Evolutionary conservation across 2,329 filamentous ascomycete genomes (phyloP).

Genomic region (Teratosphaeria gauchensis): DNA sequence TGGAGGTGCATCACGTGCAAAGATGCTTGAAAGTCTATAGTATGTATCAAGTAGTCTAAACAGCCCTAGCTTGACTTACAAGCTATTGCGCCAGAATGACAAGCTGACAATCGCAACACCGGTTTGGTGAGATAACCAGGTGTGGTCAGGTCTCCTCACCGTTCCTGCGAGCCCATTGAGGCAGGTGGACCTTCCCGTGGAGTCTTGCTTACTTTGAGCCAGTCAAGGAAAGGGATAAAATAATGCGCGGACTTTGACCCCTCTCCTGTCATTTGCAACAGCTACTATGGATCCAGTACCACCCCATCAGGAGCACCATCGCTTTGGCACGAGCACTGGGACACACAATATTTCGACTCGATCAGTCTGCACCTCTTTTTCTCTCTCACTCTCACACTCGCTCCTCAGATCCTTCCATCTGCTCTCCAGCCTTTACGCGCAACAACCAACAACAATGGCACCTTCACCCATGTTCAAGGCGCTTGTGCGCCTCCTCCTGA

Average conservation of each 20-base stretch:
- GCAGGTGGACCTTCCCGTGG: not conserved
- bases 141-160: not conserved
- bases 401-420: not conserved
- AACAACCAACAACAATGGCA: not conserved
- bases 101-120: not conserved
- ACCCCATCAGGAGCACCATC: not conserved
- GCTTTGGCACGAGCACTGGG: not conserved
- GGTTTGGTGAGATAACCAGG: no score
- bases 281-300: not conserved
- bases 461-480: not conserved
- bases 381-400: not conserved
- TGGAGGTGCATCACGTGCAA: slow-evolving; percentile 2
- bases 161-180: not conserved
- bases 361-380: not conserved
- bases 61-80: not conserved
- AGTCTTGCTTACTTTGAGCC: not conserved
- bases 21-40: not conserved
- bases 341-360: not conserved
- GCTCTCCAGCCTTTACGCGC: not conserved
- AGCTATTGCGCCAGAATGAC: not conserved
- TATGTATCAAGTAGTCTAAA: not conserved
- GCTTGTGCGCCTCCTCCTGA: not conserved
- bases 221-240: not conserved
- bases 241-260: not conserved
- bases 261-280: not conserved